Percentiles rank a stretch among this genome's conserved stretches.
Evolutionary conservation across 139 green algal species (phyloP).

Genomic region (Chlorella sp.): DNA sequence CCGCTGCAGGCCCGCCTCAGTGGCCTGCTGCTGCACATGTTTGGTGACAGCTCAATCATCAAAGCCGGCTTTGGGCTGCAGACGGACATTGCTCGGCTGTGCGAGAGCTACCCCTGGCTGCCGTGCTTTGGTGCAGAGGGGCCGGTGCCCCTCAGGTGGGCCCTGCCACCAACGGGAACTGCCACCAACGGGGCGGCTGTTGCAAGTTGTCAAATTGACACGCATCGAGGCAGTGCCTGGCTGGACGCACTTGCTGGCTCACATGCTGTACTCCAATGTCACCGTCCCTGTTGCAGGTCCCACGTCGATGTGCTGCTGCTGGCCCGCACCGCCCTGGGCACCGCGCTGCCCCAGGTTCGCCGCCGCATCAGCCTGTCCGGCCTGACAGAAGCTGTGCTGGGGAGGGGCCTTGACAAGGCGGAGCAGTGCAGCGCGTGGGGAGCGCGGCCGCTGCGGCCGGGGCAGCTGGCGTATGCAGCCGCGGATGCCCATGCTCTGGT

Average conservation of each 20-base stretch:
- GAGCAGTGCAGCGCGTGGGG: slow-evolving; percentile 50
- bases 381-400: slow-evolving; percentile 28
- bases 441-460: slow-evolving; percentile 26
- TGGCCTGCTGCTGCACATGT: slow-evolving; percentile 19
- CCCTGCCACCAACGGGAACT: too few species aligned
- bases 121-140: slow-evolving; percentile 39
- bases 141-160: slow-evolving; percentile 1
- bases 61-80: slow-evolving; percentile 44
- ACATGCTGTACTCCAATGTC: neutral
- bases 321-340: slow-evolving; percentile 11
- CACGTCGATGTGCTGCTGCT: slow-evolving; percentile 44
- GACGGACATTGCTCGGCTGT: slow-evolving; percentile 37
- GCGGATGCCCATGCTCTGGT: slow-evolving; percentile 41
- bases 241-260: neutral
- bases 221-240: too few species aligned
- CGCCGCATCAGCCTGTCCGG: slow-evolving; percentile 16
- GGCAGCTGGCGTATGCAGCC: slow-evolving; percentile 46
- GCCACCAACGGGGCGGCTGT: neutral
- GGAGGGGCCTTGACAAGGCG: slow-evolving; percentile 39
- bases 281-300: neutral
- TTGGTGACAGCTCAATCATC: slow-evolving; percentile 28
- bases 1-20: slow-evolving; percentile 22
- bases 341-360: slow-evolving; percentile 2
- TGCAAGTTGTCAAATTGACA: neutral
- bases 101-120: slow-evolving; percentile 43